Percentiles rank a stretch among this genome's conserved stretches.
phyloP scores from a whole-genome alignment of 179 eudicot genomes.

The Silene coronaria region DNA sequence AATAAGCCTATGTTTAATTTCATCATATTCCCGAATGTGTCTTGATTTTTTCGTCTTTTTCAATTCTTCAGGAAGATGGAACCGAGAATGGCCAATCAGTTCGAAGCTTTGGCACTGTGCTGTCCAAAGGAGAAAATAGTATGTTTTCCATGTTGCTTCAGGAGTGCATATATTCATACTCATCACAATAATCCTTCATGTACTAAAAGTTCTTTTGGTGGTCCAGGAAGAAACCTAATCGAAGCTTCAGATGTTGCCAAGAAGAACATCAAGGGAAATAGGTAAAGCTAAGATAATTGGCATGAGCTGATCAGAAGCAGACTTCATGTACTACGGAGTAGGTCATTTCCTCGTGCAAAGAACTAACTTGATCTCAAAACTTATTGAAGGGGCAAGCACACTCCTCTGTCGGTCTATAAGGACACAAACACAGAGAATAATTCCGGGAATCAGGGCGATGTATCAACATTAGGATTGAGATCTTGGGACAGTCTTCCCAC shows the following conservation, averaged over 20 bases:
- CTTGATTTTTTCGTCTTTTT: neutral
- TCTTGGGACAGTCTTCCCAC: constrained; percentile 73
- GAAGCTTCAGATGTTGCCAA: constrained; percentile 39
- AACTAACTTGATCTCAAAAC: constrained; percentile 11
- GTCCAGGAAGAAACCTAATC: constrained; percentile 44
- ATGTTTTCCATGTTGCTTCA: constrained; percentile 17
- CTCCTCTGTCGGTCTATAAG: constrained; percentile 51
- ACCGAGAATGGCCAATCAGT: constrained; percentile 36
- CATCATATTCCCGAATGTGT: neutral
- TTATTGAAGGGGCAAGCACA: constrained; percentile 43
- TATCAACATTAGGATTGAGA: constrained; percentile 38
- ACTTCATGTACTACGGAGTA: neutral
- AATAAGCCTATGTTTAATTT: neutral
- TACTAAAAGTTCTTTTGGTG: constrained; percentile 22
- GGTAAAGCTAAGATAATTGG: constrained; percentile 36
- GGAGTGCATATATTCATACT: neutral
- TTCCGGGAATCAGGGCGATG: constrained; percentile 32
- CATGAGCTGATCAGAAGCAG: neutral
- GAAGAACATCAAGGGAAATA: constrained; percentile 51
- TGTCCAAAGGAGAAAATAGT: constrained; percentile 49
- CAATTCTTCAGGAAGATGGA: constrained; percentile 52
- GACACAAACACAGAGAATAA: constrained; percentile 35
- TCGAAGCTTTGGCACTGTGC: constrained; percentile 81
- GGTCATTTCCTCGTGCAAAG: constrained; percentile 1
- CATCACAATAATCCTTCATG: neutral